A percentile compares a stretch with the other conserved stretches of the same genome.
These are phyloP conservation scores for Ulota crispa DNA, from an alignment of 225 moss, liverwort and hornwort species.

Conservation along the genomic window DNA sequence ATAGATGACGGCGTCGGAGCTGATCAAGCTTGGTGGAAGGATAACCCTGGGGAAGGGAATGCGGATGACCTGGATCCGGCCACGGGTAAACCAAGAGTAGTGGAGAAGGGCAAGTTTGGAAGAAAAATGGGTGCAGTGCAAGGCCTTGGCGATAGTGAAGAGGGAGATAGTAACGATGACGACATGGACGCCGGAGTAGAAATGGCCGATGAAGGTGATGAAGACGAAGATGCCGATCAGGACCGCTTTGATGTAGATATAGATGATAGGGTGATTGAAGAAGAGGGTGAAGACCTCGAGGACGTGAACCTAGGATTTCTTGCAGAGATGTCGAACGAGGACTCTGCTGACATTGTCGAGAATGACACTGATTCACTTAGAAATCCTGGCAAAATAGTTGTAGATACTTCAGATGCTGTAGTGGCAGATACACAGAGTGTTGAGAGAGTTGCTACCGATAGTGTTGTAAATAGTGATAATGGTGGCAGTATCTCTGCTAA, in stretches of 20 bases:
- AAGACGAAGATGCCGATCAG: slow-evolving; percentile 56
- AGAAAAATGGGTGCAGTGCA: slow-evolving; percentile 51
- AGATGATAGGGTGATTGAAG: slow-evolving; percentile 70
- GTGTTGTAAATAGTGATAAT: slow-evolving; percentile 20
- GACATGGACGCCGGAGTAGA: slow-evolving; percentile 61
- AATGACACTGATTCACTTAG: slow-evolving; percentile 15
- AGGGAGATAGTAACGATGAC: slow-evolving; percentile 63
- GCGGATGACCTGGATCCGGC: slow-evolving; percentile 29
- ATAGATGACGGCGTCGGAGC: slow-evolving; percentile 35
- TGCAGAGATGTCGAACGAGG: slow-evolving; percentile 53
- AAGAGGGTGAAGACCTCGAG: slow-evolving; percentile 74
- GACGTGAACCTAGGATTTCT: slow-evolving; percentile 60
- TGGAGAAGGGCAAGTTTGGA: slow-evolving; percentile 43
- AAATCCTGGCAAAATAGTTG: slow-evolving; percentile 24
- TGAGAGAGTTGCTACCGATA: slow-evolving; percentile 17
- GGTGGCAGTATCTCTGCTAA: slow-evolving; percentile 9
- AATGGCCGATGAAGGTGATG: slow-evolving; percentile 40
- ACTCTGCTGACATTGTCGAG: slow-evolving; percentile 9
- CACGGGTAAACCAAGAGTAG: slow-evolving; percentile 32
- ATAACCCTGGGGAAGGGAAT: slow-evolving; percentile 18
- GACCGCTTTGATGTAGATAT: slow-evolving; percentile 50
- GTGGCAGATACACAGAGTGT: slow-evolving; percentile 17
- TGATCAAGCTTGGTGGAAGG: slow-evolving; percentile 48
- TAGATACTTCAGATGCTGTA: slow-evolving; percentile 27
- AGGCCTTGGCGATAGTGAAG: slow-evolving; percentile 34